A percentile compares a stretch with the other conserved stretches of the same genome.
phyloP scores from a whole-genome alignment of 805 yeast genomes.

The Ogataea zsoltii region DNA sequence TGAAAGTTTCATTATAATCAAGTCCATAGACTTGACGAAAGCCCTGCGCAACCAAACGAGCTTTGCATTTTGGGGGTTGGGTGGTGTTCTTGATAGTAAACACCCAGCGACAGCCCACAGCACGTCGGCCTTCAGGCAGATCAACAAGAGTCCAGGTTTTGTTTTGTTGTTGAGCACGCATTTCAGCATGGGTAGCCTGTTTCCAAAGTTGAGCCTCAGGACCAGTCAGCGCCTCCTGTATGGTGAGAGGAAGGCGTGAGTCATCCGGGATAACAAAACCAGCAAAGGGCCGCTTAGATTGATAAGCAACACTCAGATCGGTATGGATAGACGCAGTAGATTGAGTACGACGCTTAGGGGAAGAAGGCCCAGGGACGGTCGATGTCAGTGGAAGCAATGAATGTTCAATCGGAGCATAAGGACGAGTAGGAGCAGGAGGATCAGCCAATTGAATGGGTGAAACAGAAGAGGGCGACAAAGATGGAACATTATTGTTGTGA shows the following conservation, averaged over 20 bases:
- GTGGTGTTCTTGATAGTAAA: neutral
- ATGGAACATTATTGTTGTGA: too few relatives aligned
- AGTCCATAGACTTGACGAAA: neutral
- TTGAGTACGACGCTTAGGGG: neutral
- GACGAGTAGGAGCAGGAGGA: neutral
- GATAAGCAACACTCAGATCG: neutral
- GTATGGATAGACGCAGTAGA: neutral
- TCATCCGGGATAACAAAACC: neutral
- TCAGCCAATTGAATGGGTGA: neutral
- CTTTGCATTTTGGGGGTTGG: neutral
- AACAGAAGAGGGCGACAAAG: too few relatives aligned
- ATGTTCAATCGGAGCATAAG: neutral
- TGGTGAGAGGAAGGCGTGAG: neutral
- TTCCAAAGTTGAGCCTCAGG: neutral
- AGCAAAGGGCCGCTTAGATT: neutral
- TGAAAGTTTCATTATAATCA: neutral
- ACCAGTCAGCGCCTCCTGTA: neutral
- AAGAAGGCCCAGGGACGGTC: too few relatives aligned
- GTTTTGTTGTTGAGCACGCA: neutral
- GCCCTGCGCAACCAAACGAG: neutral
- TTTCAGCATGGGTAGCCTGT: neutral
- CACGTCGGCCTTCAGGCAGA: neutral
- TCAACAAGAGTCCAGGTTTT: neutral
- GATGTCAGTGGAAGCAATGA: too few relatives aligned
- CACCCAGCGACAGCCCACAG: conserved; percentile 5